Evolutionary conservation across 2,329 filamentous ascomycete genomes (phyloP).

Genomic region (Alternaria angustiovoidea): DNA sequence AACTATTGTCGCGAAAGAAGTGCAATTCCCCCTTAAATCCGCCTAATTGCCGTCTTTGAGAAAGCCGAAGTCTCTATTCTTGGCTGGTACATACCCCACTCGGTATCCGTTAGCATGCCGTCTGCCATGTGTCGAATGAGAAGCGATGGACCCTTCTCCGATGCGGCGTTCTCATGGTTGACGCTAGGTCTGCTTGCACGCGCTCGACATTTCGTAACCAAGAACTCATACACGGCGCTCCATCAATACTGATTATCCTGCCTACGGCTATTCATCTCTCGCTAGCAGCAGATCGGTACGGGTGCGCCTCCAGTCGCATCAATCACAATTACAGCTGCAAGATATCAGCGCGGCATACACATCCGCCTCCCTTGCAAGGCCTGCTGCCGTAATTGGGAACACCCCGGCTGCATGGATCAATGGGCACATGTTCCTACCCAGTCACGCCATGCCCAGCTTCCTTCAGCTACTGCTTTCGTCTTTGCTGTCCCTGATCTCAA

Average conservation of each 20-base stretch:
- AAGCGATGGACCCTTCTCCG: not conserved
- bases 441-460: not conserved
- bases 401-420: not conserved
- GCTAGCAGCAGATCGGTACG: not conserved
- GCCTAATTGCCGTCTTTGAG: not conserved
- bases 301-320: not conserved
- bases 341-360: not conserved
- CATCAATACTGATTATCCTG: not conserved
- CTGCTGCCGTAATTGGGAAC: constrained; percentile 2
- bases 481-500: not conserved
- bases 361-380: not conserved
- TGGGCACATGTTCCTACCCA: constrained; percentile 1
- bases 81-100: not conserved
- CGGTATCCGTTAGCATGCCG: not conserved
- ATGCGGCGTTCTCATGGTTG: not conserved
- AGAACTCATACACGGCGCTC: not conserved
- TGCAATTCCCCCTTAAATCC: not conserved
- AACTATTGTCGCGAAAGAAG: not conserved
- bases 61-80: not conserved
- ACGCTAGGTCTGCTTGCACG: not conserved
- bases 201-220: not conserved
- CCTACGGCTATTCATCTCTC: not conserved
- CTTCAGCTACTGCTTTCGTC: not conserved
- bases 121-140: not conserved
- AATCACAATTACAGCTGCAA: not conserved